phyloP scores from a whole-genome alignment of 176 grass and related monocot genomes.

The Lolium multiflorum region DNA sequence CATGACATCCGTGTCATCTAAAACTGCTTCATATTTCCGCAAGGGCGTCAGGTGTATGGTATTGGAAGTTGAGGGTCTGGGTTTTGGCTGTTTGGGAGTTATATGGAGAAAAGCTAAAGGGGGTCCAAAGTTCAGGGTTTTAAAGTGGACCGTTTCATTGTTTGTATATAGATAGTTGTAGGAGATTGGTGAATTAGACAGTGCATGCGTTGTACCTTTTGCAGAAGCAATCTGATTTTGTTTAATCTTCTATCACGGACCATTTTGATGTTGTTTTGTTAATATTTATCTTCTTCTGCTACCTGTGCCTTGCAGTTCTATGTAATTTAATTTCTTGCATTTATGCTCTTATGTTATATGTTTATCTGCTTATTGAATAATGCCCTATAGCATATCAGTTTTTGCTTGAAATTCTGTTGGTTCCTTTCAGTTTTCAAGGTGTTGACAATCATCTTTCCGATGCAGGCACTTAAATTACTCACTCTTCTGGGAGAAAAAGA shows the following conservation, averaged over 20 bases:
- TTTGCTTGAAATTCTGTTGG: constrained; percentile 23
- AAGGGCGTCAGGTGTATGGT: no score
- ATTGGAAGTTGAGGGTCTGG: no score
- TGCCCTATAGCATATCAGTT: constrained; percentile 2
- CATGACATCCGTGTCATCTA: no score
- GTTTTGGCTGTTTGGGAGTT: background rate
- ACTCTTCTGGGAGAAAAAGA: constrained; percentile 67
- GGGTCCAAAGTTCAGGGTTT: background rate
- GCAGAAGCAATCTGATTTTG: background rate
- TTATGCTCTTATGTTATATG: constrained; percentile 20
- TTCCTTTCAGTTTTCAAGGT: constrained; percentile 22
- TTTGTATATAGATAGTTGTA: background rate
- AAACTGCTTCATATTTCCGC: no score
- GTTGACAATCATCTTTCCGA: constrained; percentile 41
- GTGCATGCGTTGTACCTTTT: constrained; percentile 20
- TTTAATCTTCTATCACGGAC: constrained; percentile 1
- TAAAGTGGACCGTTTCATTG: background rate
- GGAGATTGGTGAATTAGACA: background rate
- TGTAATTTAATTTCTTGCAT: constrained; percentile 10
- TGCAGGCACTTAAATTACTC: constrained; percentile 74
- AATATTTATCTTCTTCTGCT: background rate
- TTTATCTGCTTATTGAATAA: constrained; percentile 28
- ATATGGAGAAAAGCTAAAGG: background rate
- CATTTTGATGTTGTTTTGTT: constrained; percentile 10
- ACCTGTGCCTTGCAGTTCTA: constrained; percentile 11